phyloP scores from a whole-genome alignment of 352 stramenopile species.

The Globisporangium heterothallicum region DNA sequence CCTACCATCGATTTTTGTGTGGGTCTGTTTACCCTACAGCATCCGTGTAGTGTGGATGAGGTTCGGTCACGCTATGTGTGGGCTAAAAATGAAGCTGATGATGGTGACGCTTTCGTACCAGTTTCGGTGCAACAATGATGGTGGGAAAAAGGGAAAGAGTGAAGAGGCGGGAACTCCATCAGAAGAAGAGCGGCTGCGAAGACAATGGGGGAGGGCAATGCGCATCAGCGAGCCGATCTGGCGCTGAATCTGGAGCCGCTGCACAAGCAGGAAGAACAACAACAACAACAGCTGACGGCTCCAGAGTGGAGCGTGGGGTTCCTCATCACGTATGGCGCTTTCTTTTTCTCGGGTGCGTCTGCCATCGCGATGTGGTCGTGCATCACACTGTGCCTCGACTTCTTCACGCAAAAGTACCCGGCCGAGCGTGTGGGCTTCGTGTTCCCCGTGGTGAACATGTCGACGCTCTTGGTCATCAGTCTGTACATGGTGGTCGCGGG shows the following conservation, averaged over 20 bases:
- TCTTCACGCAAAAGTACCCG: conserved; percentile 61
- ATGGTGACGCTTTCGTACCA: too few species aligned
- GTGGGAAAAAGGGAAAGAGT: not conserved
- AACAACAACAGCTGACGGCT: conserved; percentile 6
- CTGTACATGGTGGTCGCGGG: conserved; percentile 78
- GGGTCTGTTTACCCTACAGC: too few species aligned
- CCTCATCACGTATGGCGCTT: conserved; percentile 61
- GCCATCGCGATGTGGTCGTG: conserved; percentile 74
- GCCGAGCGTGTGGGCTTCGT: conserved; percentile 66
- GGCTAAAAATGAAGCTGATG: too few species aligned
- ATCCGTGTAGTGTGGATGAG: too few species aligned
- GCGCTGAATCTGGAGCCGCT: conserved; percentile 7
- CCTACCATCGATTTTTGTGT: too few species aligned
- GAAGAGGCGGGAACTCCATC: not conserved
- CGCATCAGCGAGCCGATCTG: not conserved
- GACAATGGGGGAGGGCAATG: not conserved
- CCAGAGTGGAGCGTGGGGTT: conserved; percentile 30
- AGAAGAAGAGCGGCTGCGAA: too few species aligned
- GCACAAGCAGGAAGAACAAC: conserved; percentile 1
- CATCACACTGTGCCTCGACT: conserved; percentile 71
- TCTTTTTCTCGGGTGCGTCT: conserved; percentile 70
- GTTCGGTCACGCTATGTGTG: too few species aligned
- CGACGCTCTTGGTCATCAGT: conserved; percentile 66
- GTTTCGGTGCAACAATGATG: too few species aligned
- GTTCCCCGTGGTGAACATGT: conserved; percentile 84